These are phyloP conservation scores for Rutstroemia sp. DNA, from an alignment of 2,329 filamentous ascomycete species.

Conservation along the genomic window DNA sequence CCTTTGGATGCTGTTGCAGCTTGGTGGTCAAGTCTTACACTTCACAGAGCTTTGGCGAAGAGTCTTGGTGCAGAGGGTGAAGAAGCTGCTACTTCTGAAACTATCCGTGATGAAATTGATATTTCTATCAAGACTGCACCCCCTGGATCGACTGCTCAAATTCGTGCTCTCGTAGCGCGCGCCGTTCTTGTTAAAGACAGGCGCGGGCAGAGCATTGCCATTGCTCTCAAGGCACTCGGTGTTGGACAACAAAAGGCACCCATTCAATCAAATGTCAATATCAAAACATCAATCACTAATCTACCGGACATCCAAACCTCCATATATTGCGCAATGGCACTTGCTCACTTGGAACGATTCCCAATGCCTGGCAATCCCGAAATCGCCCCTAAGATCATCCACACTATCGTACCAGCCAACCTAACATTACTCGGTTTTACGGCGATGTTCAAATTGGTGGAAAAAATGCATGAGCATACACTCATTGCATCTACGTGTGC, in stretches of 20 bases:
- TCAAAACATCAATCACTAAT: slow-evolving; percentile 35
- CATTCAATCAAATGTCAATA: slow-evolving; percentile 37
- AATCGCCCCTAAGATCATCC: slow-evolving; percentile 41
- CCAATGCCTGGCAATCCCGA: slow-evolving; percentile 35
- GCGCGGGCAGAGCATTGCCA: slow-evolving; percentile 48
- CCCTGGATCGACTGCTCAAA: slow-evolving; percentile 64
- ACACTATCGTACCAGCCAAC: slow-evolving; percentile 39
- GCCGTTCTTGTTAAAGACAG: slow-evolving; percentile 48
- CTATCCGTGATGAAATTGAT: slow-evolving; percentile 46
- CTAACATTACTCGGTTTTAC: slow-evolving; percentile 49
- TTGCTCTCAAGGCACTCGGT: slow-evolving; percentile 45
- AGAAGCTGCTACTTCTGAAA: slow-evolving; percentile 33
- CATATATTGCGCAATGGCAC: slow-evolving; percentile 51
- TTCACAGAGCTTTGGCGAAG: slow-evolving; percentile 61
- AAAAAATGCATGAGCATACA: slow-evolving; percentile 41
- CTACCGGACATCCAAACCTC: slow-evolving; percentile 49
- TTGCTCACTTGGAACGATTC: slow-evolving; percentile 48
- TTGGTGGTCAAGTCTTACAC: slow-evolving; percentile 73
- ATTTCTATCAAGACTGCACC: slow-evolving; percentile 70
- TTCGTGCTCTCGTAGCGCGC: slow-evolving; percentile 51
- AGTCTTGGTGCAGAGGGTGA: slow-evolving; percentile 51
- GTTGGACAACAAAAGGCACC: slow-evolving; percentile 28
- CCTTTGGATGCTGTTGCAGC: slow-evolving; percentile 85
- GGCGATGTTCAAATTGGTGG: slow-evolving; percentile 51
- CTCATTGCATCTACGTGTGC: slow-evolving; percentile 41